Evolutionary conservation across 2,329 filamentous ascomycete genomes (phyloP), one percentile per base, ranked within the genome.

Genomic region (Zasmidium angulare): DNA sequence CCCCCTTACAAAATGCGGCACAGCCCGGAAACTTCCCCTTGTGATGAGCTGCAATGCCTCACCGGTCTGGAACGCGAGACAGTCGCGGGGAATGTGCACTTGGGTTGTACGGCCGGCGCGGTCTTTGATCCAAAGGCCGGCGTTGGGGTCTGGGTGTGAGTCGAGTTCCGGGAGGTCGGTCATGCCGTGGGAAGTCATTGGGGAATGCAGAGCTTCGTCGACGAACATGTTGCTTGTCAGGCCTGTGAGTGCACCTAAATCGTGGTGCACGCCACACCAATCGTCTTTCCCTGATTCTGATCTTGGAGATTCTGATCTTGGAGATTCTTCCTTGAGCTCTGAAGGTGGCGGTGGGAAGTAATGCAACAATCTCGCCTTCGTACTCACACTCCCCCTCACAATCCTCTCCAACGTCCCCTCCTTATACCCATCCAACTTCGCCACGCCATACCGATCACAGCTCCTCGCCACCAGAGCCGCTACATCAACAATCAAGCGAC

Each of bases 171-270:
- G 78, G 0, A 96, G 81, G 11, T 55, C 53, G 17, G 50, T 68
- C 63, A 60, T 63, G 10, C 31, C 22, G 26, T 4, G 11, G 26
- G 26, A 29, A 7, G 56, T 53, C 1, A 60, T 50, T 0, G 59
- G 60, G 4, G 72, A 61, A 24, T 78, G 69, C 10, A 72, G 72
- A 0, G 77, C 76, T 77, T 98, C 93, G 71, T 98, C 91, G 63
- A 98, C 83, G 75, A 96, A 98, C 92, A 98, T 96, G 66, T 93
- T 93, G 1, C 89, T 93, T 0, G 95, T 99, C 31, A 99, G 82
- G 14, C 93, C 93, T 0, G 95, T 99, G 29, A 99, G 82, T 72
- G 93, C 98, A 47, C 95, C 92, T 69, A 97, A 92, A 75, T 98
- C 93, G 58, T 95, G 80, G 73, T 95, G 90, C 1, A 89, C 91